phyloP scores from a whole-genome alignment of 2,329 filamentous ascomycete species.

The Akanthomyces muscarius region DNA sequence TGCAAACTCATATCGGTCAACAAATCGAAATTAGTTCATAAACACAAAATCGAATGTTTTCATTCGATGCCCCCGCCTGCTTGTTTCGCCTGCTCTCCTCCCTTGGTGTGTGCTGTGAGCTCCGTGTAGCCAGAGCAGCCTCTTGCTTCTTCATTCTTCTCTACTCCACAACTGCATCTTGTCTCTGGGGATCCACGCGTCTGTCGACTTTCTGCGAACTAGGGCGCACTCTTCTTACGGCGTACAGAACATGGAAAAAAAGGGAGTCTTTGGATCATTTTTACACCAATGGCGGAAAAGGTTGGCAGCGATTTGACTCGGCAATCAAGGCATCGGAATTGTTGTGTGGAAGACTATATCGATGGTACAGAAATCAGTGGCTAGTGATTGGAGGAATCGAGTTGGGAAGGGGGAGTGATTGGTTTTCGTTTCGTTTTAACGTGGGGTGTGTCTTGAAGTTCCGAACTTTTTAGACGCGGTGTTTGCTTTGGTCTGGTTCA shows the following conservation, averaged over 20 bases:
- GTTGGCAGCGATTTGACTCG: not conserved
- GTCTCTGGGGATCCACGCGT: slow-evolving; percentile 20
- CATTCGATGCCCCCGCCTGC: slow-evolving; percentile 20
- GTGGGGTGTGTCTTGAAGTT: slow-evolving; percentile 13
- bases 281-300: not conserved
- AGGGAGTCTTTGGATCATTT: slow-evolving; percentile 11
- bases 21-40: slow-evolving; percentile 54
- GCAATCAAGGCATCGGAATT: not conserved
- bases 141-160: slow-evolving; percentile 7
- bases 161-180: slow-evolving; percentile 31
- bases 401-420: not conserved
- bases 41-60: slow-evolving; percentile 34
- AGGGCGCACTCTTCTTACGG: slow-evolving; percentile 11
- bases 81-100: slow-evolving; percentile 20
- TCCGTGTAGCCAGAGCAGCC: slow-evolving; percentile 15
- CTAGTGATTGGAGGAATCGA: not conserved
- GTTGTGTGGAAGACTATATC: not conserved
- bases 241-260: slow-evolving; percentile 13
- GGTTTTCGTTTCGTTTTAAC: slow-evolving; percentile 1
- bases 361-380: slow-evolving; percentile 9
- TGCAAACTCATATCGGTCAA: slow-evolving; percentile 49
- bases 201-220: slow-evolving; percentile 5
- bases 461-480: slow-evolving; percentile 16
- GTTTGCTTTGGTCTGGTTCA: slow-evolving; percentile 16
- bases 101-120: slow-evolving; percentile 20